A percentile compares a stretch with the other conserved stretches of the same genome.
phyloP scores from a whole-genome alignment of 2,329 filamentous ascomycete genomes.

The Cytospora piceicola region DNA sequence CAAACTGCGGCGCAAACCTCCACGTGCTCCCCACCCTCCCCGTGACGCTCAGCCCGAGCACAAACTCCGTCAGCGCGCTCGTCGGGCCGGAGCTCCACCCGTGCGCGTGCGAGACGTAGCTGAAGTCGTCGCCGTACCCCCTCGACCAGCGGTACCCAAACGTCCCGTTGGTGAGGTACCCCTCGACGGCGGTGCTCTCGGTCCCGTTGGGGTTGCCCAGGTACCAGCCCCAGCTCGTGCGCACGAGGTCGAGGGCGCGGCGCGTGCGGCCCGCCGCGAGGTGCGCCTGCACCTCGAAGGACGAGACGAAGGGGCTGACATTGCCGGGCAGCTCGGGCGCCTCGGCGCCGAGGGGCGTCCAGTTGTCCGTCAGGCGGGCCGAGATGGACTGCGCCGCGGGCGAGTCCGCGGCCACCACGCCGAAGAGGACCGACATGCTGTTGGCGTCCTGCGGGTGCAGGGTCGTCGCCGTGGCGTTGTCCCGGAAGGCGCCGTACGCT shows the following conservation, averaged over 20 bases:
- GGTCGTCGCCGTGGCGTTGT: conserved; percentile 54
- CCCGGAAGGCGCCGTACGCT: conserved; percentile 53
- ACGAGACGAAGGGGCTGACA: conserved; percentile 61
- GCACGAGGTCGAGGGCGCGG: conserved; percentile 60
- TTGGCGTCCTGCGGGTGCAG: conserved; percentile 66
- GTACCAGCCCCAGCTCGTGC: conserved; percentile 64
- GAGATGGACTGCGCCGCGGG: conserved; percentile 47
- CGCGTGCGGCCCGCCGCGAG: conserved; percentile 50
- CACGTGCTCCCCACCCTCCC: conserved; percentile 42
- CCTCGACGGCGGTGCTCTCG: conserved; percentile 61
- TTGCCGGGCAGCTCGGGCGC: conserved; percentile 61
- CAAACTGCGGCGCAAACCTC: conserved; percentile 45
- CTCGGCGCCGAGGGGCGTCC: conserved; percentile 59
- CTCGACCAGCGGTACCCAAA: conserved; percentile 59
- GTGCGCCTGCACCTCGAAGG: conserved; percentile 63
- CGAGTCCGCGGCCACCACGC: conserved; percentile 44
- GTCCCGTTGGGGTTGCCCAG: conserved; percentile 61
- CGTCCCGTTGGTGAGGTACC: conserved; percentile 58
- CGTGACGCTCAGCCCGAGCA: conserved; percentile 48
- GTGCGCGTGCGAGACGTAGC: conserved; percentile 54
- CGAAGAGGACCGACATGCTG: conserved; percentile 56
- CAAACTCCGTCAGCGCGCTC: conserved; percentile 47
- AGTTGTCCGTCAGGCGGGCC: conserved; percentile 51
- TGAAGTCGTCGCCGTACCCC: conserved; percentile 55
- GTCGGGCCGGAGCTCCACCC: conserved; percentile 55